A percentile compares a stretch with the other conserved stretches of the same genome.
These are phyloP conservation scores for Podosphaera xanthii DNA, from an alignment of 2,329 filamentous ascomycete species.

Conservation along the genomic window DNA sequence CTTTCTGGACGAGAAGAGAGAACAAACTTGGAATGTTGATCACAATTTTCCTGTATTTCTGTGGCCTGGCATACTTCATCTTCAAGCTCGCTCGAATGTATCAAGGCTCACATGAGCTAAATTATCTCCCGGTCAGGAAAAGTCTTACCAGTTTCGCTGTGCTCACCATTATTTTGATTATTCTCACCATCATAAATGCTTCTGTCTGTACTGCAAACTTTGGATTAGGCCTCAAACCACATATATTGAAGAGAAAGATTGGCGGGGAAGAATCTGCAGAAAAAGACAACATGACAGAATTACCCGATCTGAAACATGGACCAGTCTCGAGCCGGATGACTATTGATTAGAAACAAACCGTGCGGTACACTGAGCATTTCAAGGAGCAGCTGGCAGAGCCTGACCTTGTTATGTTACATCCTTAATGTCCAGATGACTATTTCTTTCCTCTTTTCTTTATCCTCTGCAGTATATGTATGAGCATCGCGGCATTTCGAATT, in stretches of 20 bases:
- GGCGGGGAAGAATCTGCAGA: conserved; percentile 24
- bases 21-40: conserved; percentile 53
- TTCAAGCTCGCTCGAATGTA: conserved; percentile 98
- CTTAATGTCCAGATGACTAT: not conserved
- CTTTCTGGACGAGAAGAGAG: conserved; percentile 66
- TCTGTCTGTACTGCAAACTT: conserved; percentile 82
- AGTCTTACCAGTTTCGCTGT: conserved; percentile 85
- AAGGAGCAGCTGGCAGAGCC: conserved; percentile 6
- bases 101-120: conserved; percentile 29
- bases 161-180: conserved; percentile 70
- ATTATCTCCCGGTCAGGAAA: conserved; percentile 59
- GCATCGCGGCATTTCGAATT: not conserved
- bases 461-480: not conserved
- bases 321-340: conserved; percentile 24
- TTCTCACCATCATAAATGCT: conserved; percentile 73
- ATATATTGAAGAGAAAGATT: conserved; percentile 41
- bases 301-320: conserved; percentile 19
- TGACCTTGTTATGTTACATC: not conserved
- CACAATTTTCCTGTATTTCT: conserved; percentile 71
- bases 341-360: conserved; percentile 20
- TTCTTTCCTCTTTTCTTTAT: not conserved
- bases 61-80: conserved; percentile 79
- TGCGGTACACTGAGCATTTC: conserved; percentile 3
- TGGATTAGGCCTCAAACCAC: conserved; percentile 66
- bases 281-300: conserved; percentile 23